These are phyloP conservation scores for Starmerella etchellsii DNA, from an alignment of 805 yeast species.

Conservation along the genomic window DNA sequence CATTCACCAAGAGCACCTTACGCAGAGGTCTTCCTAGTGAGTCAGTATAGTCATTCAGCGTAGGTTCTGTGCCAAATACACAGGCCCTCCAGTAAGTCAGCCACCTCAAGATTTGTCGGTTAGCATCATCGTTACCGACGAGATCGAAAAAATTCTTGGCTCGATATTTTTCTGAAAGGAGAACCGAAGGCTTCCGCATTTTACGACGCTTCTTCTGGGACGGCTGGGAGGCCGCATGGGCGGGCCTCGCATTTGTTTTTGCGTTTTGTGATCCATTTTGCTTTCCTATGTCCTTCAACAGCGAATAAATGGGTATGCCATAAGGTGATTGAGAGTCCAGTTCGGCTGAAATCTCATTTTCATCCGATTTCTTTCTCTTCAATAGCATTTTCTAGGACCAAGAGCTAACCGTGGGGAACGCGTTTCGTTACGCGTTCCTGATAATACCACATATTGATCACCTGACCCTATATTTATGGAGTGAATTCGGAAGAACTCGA, in stretches of 20 bases:
- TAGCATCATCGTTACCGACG: constrained; percentile 55
- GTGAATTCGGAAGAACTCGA: too few relatives aligned
- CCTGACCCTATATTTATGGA: too few relatives aligned
- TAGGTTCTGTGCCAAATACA: constrained; percentile 13
- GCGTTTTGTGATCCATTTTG: not conserved
- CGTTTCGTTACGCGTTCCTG: too few relatives aligned
- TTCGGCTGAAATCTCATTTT: not conserved
- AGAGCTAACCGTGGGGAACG: too few relatives aligned
- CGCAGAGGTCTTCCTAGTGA: constrained; percentile 39
- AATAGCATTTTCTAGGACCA: too few relatives aligned
- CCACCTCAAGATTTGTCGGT: constrained; percentile 51
- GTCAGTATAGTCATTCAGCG: constrained; percentile 24
- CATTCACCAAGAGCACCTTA: constrained; percentile 63
- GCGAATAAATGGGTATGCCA: constrained; percentile 19
- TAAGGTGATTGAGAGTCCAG: constrained; percentile 8
- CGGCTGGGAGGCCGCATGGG: not conserved
- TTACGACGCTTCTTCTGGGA: not conserved
- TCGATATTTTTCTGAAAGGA: constrained; percentile 56
- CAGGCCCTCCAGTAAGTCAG: constrained; percentile 43
- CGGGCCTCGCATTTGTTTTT: not conserved
- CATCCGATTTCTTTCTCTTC: not conserved
- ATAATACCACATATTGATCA: too few relatives aligned
- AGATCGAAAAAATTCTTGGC: constrained; percentile 52
- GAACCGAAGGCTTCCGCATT: not conserved
- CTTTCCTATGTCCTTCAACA: not conserved